phyloP scores from a whole-genome alignment of 768 basidiomycete genomes.

The Boletus reticuloceps region DNA sequence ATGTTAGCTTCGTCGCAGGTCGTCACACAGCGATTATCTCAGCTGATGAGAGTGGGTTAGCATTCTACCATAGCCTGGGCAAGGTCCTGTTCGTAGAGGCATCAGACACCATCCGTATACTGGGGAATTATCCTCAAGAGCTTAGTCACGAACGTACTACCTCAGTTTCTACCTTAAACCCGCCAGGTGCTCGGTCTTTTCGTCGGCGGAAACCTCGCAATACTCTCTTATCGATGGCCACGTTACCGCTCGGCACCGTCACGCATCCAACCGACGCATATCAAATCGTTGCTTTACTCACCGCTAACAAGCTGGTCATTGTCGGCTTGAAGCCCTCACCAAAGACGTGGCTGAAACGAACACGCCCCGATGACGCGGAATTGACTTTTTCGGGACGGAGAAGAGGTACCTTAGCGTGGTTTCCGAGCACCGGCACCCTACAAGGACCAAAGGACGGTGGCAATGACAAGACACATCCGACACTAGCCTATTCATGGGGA shows the following conservation, averaged over 20 bases:
- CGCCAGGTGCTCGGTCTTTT: conserved; percentile 27
- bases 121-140: conserved; percentile 83
- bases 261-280: conserved; percentile 77
- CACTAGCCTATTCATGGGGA: conserved; percentile 87
- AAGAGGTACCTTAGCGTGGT: conserved; percentile 79
- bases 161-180: conserved; percentile 15
- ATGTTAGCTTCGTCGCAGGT: conserved; percentile 82
- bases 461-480: conserved; percentile 45
- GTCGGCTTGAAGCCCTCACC: conserved; percentile 91
- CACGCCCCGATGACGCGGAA: conserved; percentile 50
- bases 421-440: conserved; percentile 52
- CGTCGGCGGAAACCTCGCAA: conserved; percentile 53
- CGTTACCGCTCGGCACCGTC: conserved; percentile 75
- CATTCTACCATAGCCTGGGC: conserved; percentile 93
- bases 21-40: conserved; percentile 91
- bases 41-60: conserved; percentile 86
- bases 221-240: conserved; percentile 73
- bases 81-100: conserved; percentile 95
- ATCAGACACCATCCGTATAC: conserved; percentile 87
- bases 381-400: conserved; percentile 43
- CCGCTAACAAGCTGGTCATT: conserved; percentile 86
- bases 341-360: conserved; percentile 85
- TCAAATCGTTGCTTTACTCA: conserved; percentile 81
- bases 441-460: conserved; percentile 21
- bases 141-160: neutral